phyloP scores from a whole-genome alignment of 345 rosid genomes.

The Eucalyptus pumila region DNA sequence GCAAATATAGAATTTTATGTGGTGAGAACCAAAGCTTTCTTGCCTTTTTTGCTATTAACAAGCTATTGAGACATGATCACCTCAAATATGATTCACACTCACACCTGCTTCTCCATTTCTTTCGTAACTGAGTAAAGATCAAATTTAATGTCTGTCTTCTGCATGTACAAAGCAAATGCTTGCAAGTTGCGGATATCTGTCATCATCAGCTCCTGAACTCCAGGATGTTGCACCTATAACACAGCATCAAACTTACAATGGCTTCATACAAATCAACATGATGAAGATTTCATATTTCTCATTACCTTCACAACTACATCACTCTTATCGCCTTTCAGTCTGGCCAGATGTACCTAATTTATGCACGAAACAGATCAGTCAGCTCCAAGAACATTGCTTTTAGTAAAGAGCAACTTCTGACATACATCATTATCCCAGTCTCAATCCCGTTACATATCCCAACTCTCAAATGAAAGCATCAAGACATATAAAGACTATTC shows the following conservation, averaged over 20 bases:
- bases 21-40: background rate
- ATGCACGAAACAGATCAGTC: background rate
- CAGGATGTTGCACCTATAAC: conserved; percentile 94
- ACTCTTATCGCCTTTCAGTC: conserved; percentile 51
- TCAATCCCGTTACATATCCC: background rate
- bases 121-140: conserved; percentile 71
- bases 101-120: conserved; percentile 96
- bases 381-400: background rate
- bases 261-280: background rate
- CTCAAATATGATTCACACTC: background rate
- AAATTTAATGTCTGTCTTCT: conserved; percentile 80
- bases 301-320: conserved; percentile 91
- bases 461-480: background rate
- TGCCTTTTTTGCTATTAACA: background rate
- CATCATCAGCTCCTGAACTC: conserved; percentile 84
- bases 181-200: conserved; percentile 87
- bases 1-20: background rate
- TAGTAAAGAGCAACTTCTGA: background rate
- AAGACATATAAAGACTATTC: background rate
- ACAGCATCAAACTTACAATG: background rate
- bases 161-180: conserved; percentile 87
- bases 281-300: background rate
- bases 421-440: background rate
- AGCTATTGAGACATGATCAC: background rate
- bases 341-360: conserved; percentile 80